Evolutionary conservation across 208 protist species (phyloP).

Genomic region (Crithidia mellificae): DNA sequence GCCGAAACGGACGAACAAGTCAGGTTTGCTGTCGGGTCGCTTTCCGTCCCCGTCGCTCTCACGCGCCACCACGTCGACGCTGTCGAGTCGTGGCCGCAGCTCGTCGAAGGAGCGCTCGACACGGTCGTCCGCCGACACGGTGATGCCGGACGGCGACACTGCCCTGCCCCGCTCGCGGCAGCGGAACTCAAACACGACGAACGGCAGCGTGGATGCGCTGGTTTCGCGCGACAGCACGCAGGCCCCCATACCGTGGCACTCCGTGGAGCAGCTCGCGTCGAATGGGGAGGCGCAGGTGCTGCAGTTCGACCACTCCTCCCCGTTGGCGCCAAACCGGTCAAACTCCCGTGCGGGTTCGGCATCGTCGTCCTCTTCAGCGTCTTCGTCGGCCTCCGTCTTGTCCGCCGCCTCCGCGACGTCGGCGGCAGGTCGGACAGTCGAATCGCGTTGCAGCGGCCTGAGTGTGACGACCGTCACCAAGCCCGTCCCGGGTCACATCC

Average conservation of each 20-base stretch:
- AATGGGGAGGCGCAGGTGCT: neutral
- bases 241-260: constrained; percentile 7
- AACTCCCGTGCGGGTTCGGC: neutral
- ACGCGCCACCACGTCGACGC: neutral
- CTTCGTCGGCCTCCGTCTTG: neutral
- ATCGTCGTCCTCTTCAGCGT: neutral
- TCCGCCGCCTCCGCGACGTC: neutral
- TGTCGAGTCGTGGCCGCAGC: neutral
- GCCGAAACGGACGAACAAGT: too few species aligned
- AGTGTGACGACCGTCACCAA: constrained; percentile 13
- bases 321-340: neutral
- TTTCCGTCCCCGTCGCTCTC: neutral
- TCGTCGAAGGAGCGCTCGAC: neutral
- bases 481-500: neutral
- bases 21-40: too few species aligned
- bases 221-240: constrained; percentile 14
- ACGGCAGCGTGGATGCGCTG: neutral
- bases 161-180: neutral
- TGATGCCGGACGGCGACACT: neutral
- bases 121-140: neutral
- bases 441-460: neutral
- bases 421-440: neutral
- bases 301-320: neutral
- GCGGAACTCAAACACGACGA: constrained; percentile 9
- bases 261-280: neutral